Evolutionary conservation across 139 green algal genomes (phyloP).

Genomic region (Chlorella vulgaris): DNA sequence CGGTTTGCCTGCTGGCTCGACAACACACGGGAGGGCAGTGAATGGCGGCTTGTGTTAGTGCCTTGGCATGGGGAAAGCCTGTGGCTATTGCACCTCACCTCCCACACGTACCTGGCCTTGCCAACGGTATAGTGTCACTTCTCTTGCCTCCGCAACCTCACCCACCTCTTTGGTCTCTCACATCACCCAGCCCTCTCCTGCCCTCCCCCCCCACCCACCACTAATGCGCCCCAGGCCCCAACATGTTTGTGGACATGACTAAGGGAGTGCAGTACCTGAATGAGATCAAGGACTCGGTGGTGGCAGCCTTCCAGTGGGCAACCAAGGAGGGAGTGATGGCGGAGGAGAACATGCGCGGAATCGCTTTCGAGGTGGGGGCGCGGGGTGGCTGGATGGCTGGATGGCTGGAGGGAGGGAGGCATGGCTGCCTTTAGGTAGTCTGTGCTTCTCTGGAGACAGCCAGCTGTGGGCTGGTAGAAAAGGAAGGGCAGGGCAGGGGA

Average conservation of each 20-base stretch:
- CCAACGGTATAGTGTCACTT: too few relatives aligned
- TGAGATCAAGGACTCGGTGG: conserved; percentile 98
- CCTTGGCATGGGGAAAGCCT: too few relatives aligned
- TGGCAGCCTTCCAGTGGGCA: conserved; percentile 99
- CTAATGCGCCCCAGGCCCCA: conserved; percentile 76
- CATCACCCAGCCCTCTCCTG: not conserved
- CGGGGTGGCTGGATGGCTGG: not conserved
- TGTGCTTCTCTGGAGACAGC: too few relatives aligned
- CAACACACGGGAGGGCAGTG: too few relatives aligned
- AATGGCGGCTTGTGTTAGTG: too few relatives aligned
- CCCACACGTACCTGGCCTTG: too few relatives aligned
- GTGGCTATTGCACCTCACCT: too few relatives aligned
- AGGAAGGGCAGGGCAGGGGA: too few relatives aligned
- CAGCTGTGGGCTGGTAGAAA: too few relatives aligned
- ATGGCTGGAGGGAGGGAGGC: not conserved
- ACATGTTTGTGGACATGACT: conserved; percentile 96
- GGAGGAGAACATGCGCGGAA: conserved; percentile 99
- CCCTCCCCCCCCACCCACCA: not conserved
- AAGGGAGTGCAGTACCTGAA: conserved; percentile 99
- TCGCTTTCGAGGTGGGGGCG: conserved; percentile 84
- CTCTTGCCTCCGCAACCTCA: too few relatives aligned
- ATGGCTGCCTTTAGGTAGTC: too few relatives aligned
- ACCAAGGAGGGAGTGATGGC: conserved; percentile 96
- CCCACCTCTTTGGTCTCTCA: not conserved
- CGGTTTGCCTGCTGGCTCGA: not conserved